Evolutionary conservation across 2,329 filamentous ascomycete species (phyloP), one percentile per base, ranked within the genome.

Genomic region (Penicillium occitanis): DNA sequence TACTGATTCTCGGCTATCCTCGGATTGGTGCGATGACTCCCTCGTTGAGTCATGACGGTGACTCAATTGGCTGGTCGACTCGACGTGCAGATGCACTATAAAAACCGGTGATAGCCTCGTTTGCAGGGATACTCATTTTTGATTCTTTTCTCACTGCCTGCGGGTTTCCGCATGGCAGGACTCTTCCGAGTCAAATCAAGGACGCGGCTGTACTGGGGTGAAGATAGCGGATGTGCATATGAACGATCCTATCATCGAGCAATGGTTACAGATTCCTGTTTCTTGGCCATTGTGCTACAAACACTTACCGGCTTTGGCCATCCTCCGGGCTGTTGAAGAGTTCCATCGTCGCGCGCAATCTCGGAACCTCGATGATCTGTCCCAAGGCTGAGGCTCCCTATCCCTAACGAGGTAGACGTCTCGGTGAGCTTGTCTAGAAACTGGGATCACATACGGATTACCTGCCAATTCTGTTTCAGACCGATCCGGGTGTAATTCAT

Each of bases 81-180:
- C 11, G 33, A 37, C 53, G 33, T 57, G 40, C 58, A 48, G 40
- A 13, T 46, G 40, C 58, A 30, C 22, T 25, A n/a, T 61, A n/a
- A 46, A 46, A 48, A 44, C 42, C 58, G 58, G 65, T n/a, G 30
- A 48, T 7, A 50, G 35, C 46, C 61, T 53, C 46, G 28, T 13
- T 63, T 28, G 30, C 40, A 63, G 14, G 46, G 40, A 61, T 61
- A 19, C 22, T n/a, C 14, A 17, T 46, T 44, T 46, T 46, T 33
- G 11, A 40, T 57, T 37, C 19, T 25, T 22, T 50, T 57, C 14
- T 40, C 13, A 10, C 13, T 57, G n/a, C 53, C 33, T 57, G 53
- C 53, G 33, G 30, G 11, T 22, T 35, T 37, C 30, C 51, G n/a
- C 30, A 37, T 57, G 17, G 33, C n/a, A 22, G 5, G 19, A 22